phyloP scores from a whole-genome alignment of 1,284 basidiomycete species.

The Moesziomyces globuligerus region DNA sequence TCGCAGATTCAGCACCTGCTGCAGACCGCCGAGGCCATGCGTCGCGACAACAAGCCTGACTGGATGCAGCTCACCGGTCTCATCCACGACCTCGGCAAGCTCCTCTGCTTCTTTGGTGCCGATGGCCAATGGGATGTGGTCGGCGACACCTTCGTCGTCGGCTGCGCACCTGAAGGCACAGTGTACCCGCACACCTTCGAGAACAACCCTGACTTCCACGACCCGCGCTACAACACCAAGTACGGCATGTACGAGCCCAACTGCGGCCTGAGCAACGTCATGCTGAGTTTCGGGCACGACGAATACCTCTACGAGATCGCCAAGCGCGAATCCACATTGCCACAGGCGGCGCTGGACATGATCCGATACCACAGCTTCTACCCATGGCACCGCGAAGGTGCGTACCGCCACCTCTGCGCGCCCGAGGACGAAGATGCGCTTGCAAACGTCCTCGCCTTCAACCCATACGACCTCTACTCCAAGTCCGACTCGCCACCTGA shows the following conservation, averaged over 20 bases:
- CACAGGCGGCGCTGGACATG: slow-evolving; percentile 85
- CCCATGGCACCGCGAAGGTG: slow-evolving; percentile 71
- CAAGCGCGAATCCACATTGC: slow-evolving; percentile 72
- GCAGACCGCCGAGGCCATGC: slow-evolving; percentile 90
- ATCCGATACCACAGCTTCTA: slow-evolving; percentile 94
- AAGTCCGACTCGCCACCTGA: slow-evolving; percentile 80
- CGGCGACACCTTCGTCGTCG: slow-evolving; percentile 87
- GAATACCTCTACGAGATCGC: slow-evolving; percentile 67
- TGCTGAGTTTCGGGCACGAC: slow-evolving; percentile 90
- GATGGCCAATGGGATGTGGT: slow-evolving; percentile 88
- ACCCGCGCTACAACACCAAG: slow-evolving; percentile 80
- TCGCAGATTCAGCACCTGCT: slow-evolving; percentile 86
- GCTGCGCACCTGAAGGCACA: slow-evolving; percentile 76
- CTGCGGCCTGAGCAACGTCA: slow-evolving; percentile 88
- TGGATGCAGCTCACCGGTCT: slow-evolving; percentile 83
- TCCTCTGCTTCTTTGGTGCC: slow-evolving; percentile 56
- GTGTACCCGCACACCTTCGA: slow-evolving; percentile 82
- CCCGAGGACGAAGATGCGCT: slow-evolving; percentile 37
- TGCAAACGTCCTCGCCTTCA: slow-evolving; percentile 73
- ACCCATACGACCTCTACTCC: slow-evolving; percentile 90
- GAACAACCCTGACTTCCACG: slow-evolving; percentile 78
- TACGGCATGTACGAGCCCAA: slow-evolving; percentile 83
- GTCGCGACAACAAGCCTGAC: slow-evolving; percentile 78
- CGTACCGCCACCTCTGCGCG: slow-evolving; percentile 44
- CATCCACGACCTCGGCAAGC: slow-evolving; percentile 69